These are phyloP conservation scores for Trichoderma cornu-damae DNA, from an alignment of 2,329 filamentous ascomycete species.

Conservation along the genomic window DNA sequence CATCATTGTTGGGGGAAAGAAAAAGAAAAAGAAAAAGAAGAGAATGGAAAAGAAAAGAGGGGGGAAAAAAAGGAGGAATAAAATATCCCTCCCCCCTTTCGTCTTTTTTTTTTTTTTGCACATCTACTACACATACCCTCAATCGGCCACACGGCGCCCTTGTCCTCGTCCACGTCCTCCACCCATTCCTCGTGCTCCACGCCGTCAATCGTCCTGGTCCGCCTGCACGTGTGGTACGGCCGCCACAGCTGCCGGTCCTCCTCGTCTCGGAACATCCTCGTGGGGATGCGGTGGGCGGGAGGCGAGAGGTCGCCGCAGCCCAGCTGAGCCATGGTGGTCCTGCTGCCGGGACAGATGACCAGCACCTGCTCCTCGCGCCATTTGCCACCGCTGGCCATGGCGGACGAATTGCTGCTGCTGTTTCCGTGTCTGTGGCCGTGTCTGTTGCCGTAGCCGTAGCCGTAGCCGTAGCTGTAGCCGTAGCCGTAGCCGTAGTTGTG, in stretches of 20 bases:
- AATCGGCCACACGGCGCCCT: constrained; percentile 88
- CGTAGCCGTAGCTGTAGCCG: neutral
- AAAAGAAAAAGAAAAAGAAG: no score
- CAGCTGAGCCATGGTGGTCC: constrained; percentile 84
- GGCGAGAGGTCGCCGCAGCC: constrained; percentile 88
- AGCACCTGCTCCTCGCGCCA: constrained; percentile 62
- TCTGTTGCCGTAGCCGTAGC: no score
- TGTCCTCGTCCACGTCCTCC: constrained; percentile 80
- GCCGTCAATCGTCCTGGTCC: constrained; percentile 48
- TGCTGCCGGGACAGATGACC: constrained; percentile 76
- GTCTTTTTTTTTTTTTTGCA: neutral
- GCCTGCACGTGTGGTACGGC: constrained; percentile 71
- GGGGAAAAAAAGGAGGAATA: no score
- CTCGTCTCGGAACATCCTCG: constrained; percentile 90
- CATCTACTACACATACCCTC: constrained; percentile 41
- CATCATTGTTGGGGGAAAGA: neutral
- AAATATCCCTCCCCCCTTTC: no score
- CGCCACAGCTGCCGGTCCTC: constrained; percentile 66
- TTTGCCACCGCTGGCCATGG: constrained; percentile 54
- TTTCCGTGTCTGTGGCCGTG: no score
- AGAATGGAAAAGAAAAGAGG: no score
- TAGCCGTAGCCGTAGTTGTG: no score
- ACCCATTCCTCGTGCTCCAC: constrained; percentile 65
- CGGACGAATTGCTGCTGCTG: constrained; percentile 20
- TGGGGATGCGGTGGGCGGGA: constrained; percentile 77